Evolutionary conservation across 2,329 filamentous ascomycete genomes (phyloP).

Genomic region (Penicillium palitans): DNA sequence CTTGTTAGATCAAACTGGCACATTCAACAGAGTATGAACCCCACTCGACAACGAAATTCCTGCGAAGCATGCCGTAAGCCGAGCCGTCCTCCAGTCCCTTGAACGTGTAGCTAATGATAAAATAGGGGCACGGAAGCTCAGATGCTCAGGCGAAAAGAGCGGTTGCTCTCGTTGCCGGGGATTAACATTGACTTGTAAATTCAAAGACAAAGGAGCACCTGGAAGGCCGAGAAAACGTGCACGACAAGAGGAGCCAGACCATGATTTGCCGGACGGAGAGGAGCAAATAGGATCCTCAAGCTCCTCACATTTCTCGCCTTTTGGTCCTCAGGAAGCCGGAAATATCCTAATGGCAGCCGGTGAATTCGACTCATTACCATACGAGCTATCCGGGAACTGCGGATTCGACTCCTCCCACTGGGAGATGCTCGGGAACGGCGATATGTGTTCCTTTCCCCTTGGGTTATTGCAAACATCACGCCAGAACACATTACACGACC

Average conservation of each 20-base stretch:
- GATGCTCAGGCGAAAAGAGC: constrained; percentile 31
- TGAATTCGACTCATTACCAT: constrained; percentile 19
- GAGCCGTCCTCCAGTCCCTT: not conserved
- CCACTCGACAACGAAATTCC: constrained; percentile 27
- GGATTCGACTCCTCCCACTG: constrained; percentile 21
- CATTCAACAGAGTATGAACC: constrained; percentile 17
- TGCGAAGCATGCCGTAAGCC: constrained; percentile 32
- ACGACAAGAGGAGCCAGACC: constrained; percentile 15
- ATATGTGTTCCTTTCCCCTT: constrained; percentile 19
- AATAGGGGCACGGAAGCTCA: constrained; percentile 30
- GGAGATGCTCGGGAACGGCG: constrained; percentile 20
- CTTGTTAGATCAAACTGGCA: not conserved
- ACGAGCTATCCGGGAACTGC: constrained; percentile 20
- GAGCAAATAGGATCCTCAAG: constrained; percentile 11
- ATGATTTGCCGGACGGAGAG: constrained; percentile 1
- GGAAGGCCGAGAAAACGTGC: constrained; percentile 30
- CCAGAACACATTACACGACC: not conserved
- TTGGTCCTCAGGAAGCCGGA: not conserved
- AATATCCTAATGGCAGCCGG: constrained; percentile 12
- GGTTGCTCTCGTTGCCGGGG: constrained; percentile 30
- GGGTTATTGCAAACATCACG: constrained; percentile 15
- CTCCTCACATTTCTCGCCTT: constrained; percentile 11
- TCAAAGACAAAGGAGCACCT: constrained; percentile 30
- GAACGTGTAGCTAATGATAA: constrained; percentile 4
- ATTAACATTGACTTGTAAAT: constrained; percentile 28